These are phyloP conservation scores for Akanthomyces muscarius DNA, from an alignment of 2,329 filamentous ascomycete species.

Conservation along the genomic window DNA sequence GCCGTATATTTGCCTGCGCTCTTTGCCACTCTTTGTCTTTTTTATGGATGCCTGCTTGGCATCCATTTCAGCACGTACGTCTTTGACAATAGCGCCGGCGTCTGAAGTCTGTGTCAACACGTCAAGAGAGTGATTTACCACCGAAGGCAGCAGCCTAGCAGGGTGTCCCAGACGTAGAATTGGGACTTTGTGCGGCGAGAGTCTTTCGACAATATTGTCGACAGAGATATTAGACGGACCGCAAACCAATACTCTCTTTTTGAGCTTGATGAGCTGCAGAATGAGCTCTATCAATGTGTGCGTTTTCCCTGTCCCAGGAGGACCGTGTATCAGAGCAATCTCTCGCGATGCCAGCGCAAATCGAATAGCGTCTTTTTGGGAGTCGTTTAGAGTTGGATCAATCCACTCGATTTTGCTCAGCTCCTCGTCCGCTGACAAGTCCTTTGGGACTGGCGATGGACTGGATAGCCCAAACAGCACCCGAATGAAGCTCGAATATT, in stretches of 20 bases:
- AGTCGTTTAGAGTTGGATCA: conserved; percentile 59
- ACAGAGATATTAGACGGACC: conserved; percentile 96
- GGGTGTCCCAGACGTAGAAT: conserved; percentile 91
- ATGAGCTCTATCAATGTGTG: conserved; percentile 95
- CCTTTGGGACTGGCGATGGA: conserved; percentile 44
- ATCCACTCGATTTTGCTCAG: conserved; percentile 53
- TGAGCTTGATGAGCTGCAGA: conserved; percentile 74
- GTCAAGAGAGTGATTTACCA: conserved; percentile 86
- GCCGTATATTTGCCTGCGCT: conserved; percentile 75
- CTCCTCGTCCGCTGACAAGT: conserved; percentile 41
- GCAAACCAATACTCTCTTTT: conserved; percentile 80
- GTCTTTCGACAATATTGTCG: conserved; percentile 94
- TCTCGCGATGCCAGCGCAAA: conserved; percentile 82
- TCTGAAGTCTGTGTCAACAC: conserved; percentile 87
- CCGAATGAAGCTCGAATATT: conserved; percentile 57
- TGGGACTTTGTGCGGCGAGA: conserved; percentile 77
- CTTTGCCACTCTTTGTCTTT: conserved; percentile 77
- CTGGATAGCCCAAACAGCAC: conserved; percentile 59
- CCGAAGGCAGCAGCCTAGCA: conserved; percentile 80
- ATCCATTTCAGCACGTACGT: conserved; percentile 91
- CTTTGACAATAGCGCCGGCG: conserved; percentile 81
- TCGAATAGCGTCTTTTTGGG: conserved; percentile 64
- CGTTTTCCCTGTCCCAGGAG: conserved; percentile 95
- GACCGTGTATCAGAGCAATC: conserved; percentile 87
- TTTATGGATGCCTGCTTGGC: conserved; percentile 82